Percentiles rank a stretch among this genome's conserved stretches.
These are phyloP conservation scores for Acanthamoeba healyi DNA, from an alignment of 208 protist species.

Conservation along the genomic window DNA sequence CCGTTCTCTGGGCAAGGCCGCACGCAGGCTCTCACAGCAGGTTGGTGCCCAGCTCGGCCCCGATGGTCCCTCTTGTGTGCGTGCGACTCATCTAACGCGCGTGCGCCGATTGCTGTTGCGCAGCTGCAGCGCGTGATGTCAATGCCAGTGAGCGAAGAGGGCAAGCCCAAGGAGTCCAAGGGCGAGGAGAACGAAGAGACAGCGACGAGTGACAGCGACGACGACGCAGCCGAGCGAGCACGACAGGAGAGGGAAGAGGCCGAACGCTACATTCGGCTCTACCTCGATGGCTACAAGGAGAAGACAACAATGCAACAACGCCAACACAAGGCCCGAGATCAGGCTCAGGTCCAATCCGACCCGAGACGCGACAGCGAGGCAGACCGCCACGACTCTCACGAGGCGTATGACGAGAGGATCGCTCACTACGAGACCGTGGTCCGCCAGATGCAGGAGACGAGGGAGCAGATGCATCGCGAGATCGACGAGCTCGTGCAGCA, in stretches of 20 bases:
- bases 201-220: neutral
- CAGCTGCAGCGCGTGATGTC: neutral
- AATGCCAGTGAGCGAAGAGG: neutral
- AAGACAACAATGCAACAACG: neutral
- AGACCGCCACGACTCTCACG: neutral
- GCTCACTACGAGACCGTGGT: conserved; percentile 9
- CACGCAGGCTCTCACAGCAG: neutral
- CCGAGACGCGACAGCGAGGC: too few species aligned
- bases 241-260: neutral
- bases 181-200: neutral
- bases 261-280: neutral
- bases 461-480: neutral
- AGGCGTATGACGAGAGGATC: neutral
- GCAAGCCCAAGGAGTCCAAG: conserved; percentile 44
- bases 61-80: too few species aligned
- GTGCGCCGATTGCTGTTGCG: neutral
- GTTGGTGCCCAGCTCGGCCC: neutral
- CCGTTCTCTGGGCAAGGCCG: neutral
- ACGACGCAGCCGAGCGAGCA: neutral
- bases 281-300: neutral
- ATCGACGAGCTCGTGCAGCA: conserved; percentile 34
- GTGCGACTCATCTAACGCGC: too few species aligned
- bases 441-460: neutral
- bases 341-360: too few species aligned
- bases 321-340: neutral